Base-by-base conservation (phyloP, 768 basidiomycete genomes). In the Roridomyces roridus region DNA sequence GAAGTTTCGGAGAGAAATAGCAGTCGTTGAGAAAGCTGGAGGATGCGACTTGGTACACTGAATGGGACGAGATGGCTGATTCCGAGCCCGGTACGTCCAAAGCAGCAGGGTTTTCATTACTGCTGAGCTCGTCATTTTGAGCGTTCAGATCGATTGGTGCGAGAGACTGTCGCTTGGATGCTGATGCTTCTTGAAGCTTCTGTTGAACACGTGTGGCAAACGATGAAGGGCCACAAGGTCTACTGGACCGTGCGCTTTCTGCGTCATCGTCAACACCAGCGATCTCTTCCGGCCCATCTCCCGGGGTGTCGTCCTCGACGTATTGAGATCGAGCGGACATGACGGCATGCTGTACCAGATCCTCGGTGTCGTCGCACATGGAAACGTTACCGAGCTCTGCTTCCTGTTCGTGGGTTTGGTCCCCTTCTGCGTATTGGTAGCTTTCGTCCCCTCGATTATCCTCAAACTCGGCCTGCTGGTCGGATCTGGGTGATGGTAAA, bases 151-250 rank as follows among this genome's bases (percentile, higher is more conserved):
- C 29, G 46, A 25, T 24, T 53, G 52, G 7, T 6, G 8, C 21
- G 2, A 36, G 34, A 49, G 51, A 18, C 24, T 53, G 29, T 21
- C 51, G 51, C 28, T 47, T 21, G 18, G 42, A 34, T 15, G 10
- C 25, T 10, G 51, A 46, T 18, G 59, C 62, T 24, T 65, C 66
- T 37, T 68, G 63, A 24, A 74, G 66, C 60, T 80, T 82, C 48
- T 80, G 74, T 51, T 77, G 75, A 5, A 80, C 75, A 43, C 79
- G 79, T 29, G 64, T 60, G 31, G 78, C 67, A 68, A 85, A 82
- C 5, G 74, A 73, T 18, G 78, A 74, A 18, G 69, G 71, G 39
- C 64, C 63, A 57, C 67, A 55, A 55, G 65, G 48, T 23, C 59
- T 65, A 64, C 29, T 64, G 60, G 61, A 64, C 65, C 62, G 66